phyloP scores from a whole-genome alignment of 179 eudicot species.

The Vitellaria paradoxa region DNA sequence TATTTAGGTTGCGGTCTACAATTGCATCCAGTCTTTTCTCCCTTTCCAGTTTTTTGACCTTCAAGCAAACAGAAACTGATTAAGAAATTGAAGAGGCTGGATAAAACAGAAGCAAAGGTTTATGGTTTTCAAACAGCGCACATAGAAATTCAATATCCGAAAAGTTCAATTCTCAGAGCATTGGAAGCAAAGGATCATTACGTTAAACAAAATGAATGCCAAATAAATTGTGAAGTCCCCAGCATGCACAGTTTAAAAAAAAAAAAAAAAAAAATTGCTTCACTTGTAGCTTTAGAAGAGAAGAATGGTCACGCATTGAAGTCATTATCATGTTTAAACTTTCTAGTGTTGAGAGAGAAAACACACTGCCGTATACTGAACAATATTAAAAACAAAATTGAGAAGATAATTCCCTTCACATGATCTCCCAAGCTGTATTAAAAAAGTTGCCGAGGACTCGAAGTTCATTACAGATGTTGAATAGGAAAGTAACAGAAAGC shows the following conservation, averaged over 20 bases:
- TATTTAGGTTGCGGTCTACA: conserved; percentile 61
- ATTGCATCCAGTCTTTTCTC: conserved; percentile 78
- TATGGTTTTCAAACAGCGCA: neutral
- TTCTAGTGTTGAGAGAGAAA: neutral
- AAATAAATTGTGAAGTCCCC: no score
- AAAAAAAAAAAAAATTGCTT: no score
- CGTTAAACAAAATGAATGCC: no score
- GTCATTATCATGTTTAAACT: neutral
- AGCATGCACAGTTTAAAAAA: no score
- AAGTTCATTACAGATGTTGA: neutral
- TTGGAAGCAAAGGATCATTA: neutral
- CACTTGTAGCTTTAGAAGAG: neutral
- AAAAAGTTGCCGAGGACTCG: neutral
- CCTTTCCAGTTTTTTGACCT: conserved; percentile 85
- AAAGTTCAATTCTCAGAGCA: neutral
- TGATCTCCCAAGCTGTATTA: neutral
- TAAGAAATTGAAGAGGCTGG: neutral
- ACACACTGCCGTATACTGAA: neutral
- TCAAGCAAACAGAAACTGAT: conserved; percentile 3
- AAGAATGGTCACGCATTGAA: neutral
- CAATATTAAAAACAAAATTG: neutral
- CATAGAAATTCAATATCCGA: neutral
- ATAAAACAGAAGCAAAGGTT: neutral
- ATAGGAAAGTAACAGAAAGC: neutral
- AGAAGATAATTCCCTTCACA: neutral